Evolutionary conservation across 371 early-diverging fungal species (phyloP).

Genomic region (Syncephalastrum contaminatum): DNA sequence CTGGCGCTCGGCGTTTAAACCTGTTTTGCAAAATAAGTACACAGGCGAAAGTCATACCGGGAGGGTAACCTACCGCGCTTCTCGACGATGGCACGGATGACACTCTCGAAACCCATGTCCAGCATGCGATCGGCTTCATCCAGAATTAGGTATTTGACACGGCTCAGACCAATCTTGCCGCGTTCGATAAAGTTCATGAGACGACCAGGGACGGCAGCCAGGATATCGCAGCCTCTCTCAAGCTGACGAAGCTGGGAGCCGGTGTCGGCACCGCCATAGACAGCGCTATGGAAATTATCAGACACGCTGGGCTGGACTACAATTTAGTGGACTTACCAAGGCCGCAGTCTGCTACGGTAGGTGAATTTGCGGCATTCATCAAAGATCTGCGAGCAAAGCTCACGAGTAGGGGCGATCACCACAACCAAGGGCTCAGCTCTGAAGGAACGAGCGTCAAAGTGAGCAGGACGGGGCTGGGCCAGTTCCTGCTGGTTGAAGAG

Average conservation of each 20-base stretch:
- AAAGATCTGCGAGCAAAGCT: slow-evolving; percentile 45
- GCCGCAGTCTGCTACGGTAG: slow-evolving; percentile 29
- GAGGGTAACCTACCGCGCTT: slow-evolving; percentile 56
- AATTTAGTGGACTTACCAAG: slow-evolving; percentile 18
- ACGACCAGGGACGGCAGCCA: slow-evolving; percentile 98
- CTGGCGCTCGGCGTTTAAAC: slow-evolving; percentile 54
- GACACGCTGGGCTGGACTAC: neutral
- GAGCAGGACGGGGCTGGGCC: slow-evolving; percentile 18
- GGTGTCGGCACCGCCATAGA: slow-evolving; percentile 92
- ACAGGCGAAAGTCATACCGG: neutral
- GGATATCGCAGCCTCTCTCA: slow-evolving; percentile 86
- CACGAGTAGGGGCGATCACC: slow-evolving; percentile 47
- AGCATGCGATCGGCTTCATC: slow-evolving; percentile 99
- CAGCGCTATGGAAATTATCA: slow-evolving; percentile 44
- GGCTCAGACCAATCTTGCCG: slow-evolving; percentile 71
- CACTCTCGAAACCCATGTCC: slow-evolving; percentile 99
- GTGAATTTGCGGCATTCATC: slow-evolving; percentile 40
- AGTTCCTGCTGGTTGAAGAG: slow-evolving; percentile 21
- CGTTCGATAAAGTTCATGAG: slow-evolving; percentile 92
- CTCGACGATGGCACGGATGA: slow-evolving; percentile 89
- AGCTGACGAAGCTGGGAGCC: slow-evolving; percentile 85
- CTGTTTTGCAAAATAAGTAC: slow-evolving; percentile 12
- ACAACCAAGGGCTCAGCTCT: slow-evolving; percentile 35
- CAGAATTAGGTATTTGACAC: slow-evolving; percentile 89
- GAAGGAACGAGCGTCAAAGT: slow-evolving; percentile 19